A percentile compares a stretch with the other conserved stretches of the same genome.
phyloP scores from a whole-genome alignment of 352 stramenopile genomes.

The Globisporangium barbulae region DNA sequence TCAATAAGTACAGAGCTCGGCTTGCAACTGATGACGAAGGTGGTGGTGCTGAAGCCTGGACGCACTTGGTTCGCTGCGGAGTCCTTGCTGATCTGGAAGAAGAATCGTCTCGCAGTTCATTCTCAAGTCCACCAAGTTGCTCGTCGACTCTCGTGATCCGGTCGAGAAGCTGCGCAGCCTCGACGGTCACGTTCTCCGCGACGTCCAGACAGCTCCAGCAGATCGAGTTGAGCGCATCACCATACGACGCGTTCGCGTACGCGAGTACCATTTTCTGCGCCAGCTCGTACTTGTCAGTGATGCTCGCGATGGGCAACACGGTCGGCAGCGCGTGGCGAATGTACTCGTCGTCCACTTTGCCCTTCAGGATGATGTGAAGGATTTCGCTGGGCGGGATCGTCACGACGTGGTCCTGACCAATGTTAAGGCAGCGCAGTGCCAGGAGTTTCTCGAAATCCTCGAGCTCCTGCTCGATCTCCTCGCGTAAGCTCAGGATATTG shows the following conservation, averaged over 20 bases:
- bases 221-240: conserved; percentile 56
- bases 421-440: conserved; percentile 57
- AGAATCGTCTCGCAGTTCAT: background rate
- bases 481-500: conserved; percentile 43
- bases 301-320: conserved; percentile 55
- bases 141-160: conserved; percentile 35
- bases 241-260: conserved; percentile 53
- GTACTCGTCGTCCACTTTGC: conserved; percentile 51
- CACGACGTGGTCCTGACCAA: conserved; percentile 35
- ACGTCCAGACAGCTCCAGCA: conserved; percentile 73
- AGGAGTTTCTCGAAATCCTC: conserved; percentile 65
- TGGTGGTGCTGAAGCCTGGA: background rate
- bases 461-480: conserved; percentile 69
- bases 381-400: conserved; percentile 52
- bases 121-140: background rate
- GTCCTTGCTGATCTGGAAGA: conserved; percentile 5
- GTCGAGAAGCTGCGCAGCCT: conserved; percentile 60
- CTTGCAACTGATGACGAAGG: conserved; percentile 22
- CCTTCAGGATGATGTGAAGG: conserved; percentile 53
- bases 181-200: conserved; percentile 58
- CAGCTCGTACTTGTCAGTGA: conserved; percentile 55
- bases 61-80: background rate
- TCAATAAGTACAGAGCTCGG: conserved; percentile 55
- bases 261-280: conserved; percentile 42
- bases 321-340: conserved; percentile 52